Conservation (phyloP, 2,329 filamentous ascomycete species). For the Aaosphaeria arxii region DNA sequence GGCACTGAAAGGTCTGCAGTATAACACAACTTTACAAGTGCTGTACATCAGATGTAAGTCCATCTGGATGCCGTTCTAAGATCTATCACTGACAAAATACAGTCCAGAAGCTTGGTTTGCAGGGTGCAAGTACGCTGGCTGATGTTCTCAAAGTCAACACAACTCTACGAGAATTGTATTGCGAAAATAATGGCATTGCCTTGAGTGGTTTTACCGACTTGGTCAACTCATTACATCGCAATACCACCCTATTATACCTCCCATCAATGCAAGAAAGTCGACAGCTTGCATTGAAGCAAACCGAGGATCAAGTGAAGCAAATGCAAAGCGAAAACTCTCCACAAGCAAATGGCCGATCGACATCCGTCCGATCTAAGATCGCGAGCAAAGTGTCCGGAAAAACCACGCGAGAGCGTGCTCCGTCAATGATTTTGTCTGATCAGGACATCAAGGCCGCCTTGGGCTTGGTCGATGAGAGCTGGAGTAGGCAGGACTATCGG, state of each 20-base stretch:
- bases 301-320: constrained; percentile 55
- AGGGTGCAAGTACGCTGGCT: constrained; percentile 66
- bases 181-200: constrained; percentile 69
- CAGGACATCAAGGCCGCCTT: constrained; percentile 51
- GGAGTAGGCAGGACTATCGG: constrained; percentile 48
- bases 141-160: constrained; percentile 65
- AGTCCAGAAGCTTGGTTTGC: constrained; percentile 65
- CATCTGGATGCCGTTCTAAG: not conserved
- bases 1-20: constrained; percentile 62
- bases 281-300: constrained; percentile 58
- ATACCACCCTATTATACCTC: constrained; percentile 60
- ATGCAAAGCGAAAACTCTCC: constrained; percentile 42
- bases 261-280: constrained; percentile 63
- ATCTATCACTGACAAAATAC: constrained; percentile 10
- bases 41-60: constrained; percentile 57
- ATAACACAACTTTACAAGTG: constrained; percentile 60
- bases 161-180: constrained; percentile 63
- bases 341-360: constrained; percentile 23
- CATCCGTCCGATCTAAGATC: constrained; percentile 33
- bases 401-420: constrained; percentile 18
- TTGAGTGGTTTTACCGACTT: constrained; percentile 68
- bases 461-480: constrained; percentile 48
- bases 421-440: constrained; percentile 37
- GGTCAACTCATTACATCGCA: constrained; percentile 66
- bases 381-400: constrained; percentile 28